These are phyloP conservation scores for Pseudogymnoascus sp. DNA, from an alignment of 2,329 filamentous ascomycete genomes.

Conservation along the genomic window DNA sequence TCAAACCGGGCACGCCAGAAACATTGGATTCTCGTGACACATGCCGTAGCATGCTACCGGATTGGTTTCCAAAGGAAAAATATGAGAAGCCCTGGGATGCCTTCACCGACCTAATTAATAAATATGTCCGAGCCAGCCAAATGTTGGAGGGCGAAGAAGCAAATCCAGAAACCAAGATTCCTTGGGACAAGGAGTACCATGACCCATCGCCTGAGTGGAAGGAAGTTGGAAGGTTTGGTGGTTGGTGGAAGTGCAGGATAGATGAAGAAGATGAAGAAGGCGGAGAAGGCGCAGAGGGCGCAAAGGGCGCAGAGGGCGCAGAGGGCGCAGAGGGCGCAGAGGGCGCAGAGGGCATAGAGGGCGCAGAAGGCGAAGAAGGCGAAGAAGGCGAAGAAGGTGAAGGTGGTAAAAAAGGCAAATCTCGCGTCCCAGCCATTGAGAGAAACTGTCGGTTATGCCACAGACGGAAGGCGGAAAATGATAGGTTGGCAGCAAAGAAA, in stretches of 20 bases:
- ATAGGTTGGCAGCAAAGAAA: background rate
- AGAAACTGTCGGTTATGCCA: background rate
- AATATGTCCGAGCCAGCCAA: conserved; percentile 19
- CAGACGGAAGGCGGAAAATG: background rate
- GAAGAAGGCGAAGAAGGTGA: conserved; percentile 15
- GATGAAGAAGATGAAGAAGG: conserved; percentile 18
- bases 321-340: background rate
- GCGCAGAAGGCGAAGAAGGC: conserved; percentile 16
- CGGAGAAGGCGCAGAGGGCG: background rate
- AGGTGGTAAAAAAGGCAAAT: conserved; percentile 11
- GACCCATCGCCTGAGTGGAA: conserved; percentile 22
- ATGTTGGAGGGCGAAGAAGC: conserved; percentile 13
- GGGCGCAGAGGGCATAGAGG: conserved; percentile 15
- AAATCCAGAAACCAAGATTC: background rate
- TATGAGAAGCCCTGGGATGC: conserved; percentile 20
- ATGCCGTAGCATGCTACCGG: conserved; percentile 25
- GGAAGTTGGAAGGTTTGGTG: conserved; percentile 17
- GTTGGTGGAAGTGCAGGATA: conserved; percentile 27
- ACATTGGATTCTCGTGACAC: conserved; percentile 25
- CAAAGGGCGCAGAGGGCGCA: too few relatives aligned
- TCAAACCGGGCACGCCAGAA: conserved; percentile 21
- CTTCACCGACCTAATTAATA: conserved; percentile 19
- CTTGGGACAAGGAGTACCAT: conserved; percentile 26
- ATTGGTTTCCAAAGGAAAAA: conserved; percentile 25
- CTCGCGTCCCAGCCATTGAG: background rate